Conservation (phyloP, 169 alveolate genomes). For the Cryptosporidium viatorum region DNA sequence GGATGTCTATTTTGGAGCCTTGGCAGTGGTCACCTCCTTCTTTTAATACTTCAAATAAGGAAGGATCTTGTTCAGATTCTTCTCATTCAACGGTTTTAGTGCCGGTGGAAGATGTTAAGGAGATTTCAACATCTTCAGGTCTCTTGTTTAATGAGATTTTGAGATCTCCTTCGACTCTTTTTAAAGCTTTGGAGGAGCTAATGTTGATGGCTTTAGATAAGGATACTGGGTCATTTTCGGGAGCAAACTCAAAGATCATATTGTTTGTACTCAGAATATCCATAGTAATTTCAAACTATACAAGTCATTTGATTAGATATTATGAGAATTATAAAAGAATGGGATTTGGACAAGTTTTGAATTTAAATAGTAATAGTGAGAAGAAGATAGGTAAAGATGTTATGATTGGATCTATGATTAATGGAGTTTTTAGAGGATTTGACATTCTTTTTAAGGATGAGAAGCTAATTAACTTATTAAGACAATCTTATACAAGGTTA, state of each 20-base stretch:
- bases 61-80: neutral
- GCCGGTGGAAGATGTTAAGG: constrained; percentile 25
- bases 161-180: constrained; percentile 77
- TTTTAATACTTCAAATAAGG: neutral
- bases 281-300: constrained; percentile 59
- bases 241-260: constrained; percentile 48
- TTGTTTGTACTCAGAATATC: constrained; percentile 73
- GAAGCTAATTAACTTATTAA: neutral
- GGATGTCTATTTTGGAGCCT: constrained; percentile 86
- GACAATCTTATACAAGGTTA: constrained; percentile 3
- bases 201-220: constrained; percentile 77
- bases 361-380: neutral
- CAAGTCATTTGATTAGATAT: constrained; percentile 71
- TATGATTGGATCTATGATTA: neutral
- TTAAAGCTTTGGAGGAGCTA: constrained; percentile 68
- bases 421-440: constrained; percentile 47
- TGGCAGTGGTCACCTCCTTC: constrained; percentile 61
- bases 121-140: constrained; percentile 82
- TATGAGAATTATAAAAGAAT: constrained; percentile 48
- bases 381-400: neutral
- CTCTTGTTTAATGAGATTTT: constrained; percentile 83
- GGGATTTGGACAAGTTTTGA: neutral
- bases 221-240: constrained; percentile 76
- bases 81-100: neutral
- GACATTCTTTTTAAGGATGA: constrained; percentile 15